A percentile compares a stretch with the other conserved stretches of the same genome.
Conservation (phyloP, 2,329 filamentous ascomycete species). For the Monosporascus sp. region DNA sequence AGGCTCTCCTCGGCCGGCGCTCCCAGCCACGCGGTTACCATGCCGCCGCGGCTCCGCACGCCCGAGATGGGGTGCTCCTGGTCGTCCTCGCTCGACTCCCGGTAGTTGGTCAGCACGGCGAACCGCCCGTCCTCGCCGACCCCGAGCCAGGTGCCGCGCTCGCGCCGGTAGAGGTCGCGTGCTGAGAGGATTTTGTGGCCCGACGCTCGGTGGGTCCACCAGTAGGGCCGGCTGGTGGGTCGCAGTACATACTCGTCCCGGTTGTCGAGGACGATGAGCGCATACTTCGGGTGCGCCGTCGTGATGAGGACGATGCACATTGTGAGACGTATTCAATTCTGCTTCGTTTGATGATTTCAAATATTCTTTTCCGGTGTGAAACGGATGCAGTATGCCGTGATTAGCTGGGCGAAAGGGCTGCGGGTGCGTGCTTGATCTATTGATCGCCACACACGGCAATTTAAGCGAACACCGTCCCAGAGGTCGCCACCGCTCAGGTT, state of each 20-base stretch:
- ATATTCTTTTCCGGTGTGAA: too few species aligned
- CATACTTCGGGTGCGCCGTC: conserved; percentile 70
- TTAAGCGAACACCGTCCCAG: too few species aligned
- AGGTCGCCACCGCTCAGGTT: too few species aligned
- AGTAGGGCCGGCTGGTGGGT: conserved; percentile 59
- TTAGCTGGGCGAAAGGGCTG: too few species aligned
- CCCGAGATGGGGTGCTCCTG: conserved; percentile 48
- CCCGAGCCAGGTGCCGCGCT: conserved; percentile 63
- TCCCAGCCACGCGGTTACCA: conserved; percentile 60
- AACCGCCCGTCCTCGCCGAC: conserved; percentile 56
- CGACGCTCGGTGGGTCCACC: conserved; percentile 49
- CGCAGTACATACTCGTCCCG: conserved; percentile 68
- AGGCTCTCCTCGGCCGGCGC: conserved; percentile 43
- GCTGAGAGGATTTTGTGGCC: conserved; percentile 50
- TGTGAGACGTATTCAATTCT: conserved; percentile 5
- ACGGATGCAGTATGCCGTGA: too few species aligned
- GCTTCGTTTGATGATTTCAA: not conserved
- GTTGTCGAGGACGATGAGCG: conserved; percentile 72
- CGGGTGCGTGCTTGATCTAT: too few species aligned
- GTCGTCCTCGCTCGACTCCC: conserved; percentile 48
- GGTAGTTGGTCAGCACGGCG: conserved; percentile 63
- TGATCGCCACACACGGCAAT: too few species aligned
- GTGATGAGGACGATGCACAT: conserved; percentile 80
- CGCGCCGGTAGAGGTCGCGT: conserved; percentile 56
- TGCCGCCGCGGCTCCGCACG: conserved; percentile 54